phyloP scores from a whole-genome alignment of 257 asterid species.

The Ilex asprella region DNA sequence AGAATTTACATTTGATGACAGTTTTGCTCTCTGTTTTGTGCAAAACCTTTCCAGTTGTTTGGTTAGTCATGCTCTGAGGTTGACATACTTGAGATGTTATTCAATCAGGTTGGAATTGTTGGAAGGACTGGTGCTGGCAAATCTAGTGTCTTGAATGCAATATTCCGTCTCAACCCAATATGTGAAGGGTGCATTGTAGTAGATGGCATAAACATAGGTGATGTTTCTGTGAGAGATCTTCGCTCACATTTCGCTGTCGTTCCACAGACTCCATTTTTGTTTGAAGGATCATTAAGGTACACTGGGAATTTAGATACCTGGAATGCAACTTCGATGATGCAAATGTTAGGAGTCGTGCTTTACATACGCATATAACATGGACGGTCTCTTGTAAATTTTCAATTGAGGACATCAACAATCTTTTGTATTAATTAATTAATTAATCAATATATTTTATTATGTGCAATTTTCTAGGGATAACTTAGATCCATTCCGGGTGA shows the following conservation, averaged over 20 bases:
- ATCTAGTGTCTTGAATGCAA: constrained; percentile 77
- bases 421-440: no score
- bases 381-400: no score
- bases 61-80: no score
- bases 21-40: no score
- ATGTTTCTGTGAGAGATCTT: constrained; percentile 60
- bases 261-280: constrained; percentile 87
- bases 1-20: no score
- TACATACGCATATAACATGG: background rate
- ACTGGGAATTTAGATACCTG: background rate
- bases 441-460: constrained; percentile 1
- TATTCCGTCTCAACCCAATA: constrained; percentile 75
- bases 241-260: constrained; percentile 75
- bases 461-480: constrained; percentile 49
- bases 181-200: constrained; percentile 55
- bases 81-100: background rate
- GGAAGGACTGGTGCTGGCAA: constrained; percentile 99
- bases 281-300: constrained; percentile 91
- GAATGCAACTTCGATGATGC: background rate
- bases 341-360: background rate
- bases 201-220: constrained; percentile 49
- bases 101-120: constrained; percentile 73
- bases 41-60: no score
- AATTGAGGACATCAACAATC: background rate
- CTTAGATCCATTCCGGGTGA: constrained; percentile 57